Evolutionary conservation across 2,329 filamentous ascomycete genomes (phyloP).

Genomic region (Fusarium algeriense): DNA sequence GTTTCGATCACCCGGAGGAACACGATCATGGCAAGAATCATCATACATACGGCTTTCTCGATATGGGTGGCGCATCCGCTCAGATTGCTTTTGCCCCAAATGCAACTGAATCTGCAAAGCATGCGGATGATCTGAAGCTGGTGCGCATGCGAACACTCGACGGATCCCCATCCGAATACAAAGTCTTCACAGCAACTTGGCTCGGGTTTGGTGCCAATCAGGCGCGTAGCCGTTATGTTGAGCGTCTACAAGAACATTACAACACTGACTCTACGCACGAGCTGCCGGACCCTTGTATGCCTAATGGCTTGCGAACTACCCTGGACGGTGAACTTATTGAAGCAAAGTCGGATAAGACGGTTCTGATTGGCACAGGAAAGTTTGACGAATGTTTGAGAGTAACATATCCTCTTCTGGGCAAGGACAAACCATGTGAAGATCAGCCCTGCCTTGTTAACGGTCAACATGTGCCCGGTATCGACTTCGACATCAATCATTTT

Average conservation of each 20-base stretch:
- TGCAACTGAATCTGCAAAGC: conserved; percentile 86
- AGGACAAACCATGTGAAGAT: conserved; percentile 86
- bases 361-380: conserved; percentile 83
- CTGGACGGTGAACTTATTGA: conserved; percentile 73
- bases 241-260: conserved; percentile 77
- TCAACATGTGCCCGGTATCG: conserved; percentile 92
- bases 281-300: conserved; percentile 91
- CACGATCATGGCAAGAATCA: conserved; percentile 89
- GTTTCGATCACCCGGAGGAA: conserved; percentile 81
- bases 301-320: conserved; percentile 79
- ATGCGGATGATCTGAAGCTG: conserved; percentile 88
- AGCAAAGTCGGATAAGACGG: conserved; percentile 57
- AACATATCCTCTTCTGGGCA: conserved; percentile 89
- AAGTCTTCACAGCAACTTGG: conserved; percentile 96
- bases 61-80: conserved; percentile 98
- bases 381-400: conserved; percentile 87
- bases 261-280: conserved; percentile 68
- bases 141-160: conserved; percentile 86
- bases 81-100: conserved; percentile 99
- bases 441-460: conserved; percentile 91
- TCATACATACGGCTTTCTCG: conserved; percentile 95
- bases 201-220: conserved; percentile 97
- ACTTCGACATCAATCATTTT: conserved; percentile 98
- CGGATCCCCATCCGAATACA: conserved; percentile 82
- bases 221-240: conserved; percentile 86